Conservation (phyloP, 306 rosid species). For the Crotalaria pallida region DNA sequence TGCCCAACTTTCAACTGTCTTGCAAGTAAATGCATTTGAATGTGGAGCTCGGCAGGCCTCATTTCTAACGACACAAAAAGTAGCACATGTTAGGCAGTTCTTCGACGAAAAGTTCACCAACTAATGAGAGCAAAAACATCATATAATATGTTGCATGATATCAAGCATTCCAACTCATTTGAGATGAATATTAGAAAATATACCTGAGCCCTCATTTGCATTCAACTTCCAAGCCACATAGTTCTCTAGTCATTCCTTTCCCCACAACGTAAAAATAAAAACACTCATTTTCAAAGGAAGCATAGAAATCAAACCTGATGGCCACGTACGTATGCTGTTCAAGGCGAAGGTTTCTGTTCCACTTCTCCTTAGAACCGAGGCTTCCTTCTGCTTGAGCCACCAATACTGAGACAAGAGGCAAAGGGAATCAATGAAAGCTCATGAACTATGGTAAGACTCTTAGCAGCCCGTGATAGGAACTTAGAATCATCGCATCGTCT, state of each 20-base stretch:
- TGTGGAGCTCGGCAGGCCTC: slow-evolving; percentile 82
- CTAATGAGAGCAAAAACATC: neutral
- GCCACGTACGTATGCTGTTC: slow-evolving; percentile 91
- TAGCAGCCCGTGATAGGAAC: slow-evolving; percentile 47
- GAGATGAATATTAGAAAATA: too few relatives aligned
- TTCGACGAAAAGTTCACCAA: neutral
- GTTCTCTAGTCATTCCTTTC: neutral
- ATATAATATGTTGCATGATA: slow-evolving; percentile 1
- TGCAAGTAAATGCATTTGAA: slow-evolving; percentile 88
- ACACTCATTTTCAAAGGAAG: neutral
- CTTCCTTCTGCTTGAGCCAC: slow-evolving; percentile 90
- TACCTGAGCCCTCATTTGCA: too few relatives aligned
- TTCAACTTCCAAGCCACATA: neutral
- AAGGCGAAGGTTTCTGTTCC: slow-evolving; percentile 60
- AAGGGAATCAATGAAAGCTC: slow-evolving; percentile 42
- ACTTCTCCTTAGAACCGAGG: slow-evolving; percentile 72
- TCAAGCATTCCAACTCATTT: slow-evolving; percentile 6
- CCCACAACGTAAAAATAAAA: neutral
- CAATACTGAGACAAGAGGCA: slow-evolving; percentile 61
- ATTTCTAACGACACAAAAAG: slow-evolving; percentile 36
- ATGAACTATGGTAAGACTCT: slow-evolving; percentile 58
- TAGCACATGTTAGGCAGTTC: neutral
- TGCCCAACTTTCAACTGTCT: slow-evolving; percentile 35
- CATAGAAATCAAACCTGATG: slow-evolving; percentile 66
- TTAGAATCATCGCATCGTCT: slow-evolving; percentile 34